Conservation (phyloP, 2,329 filamentous ascomycete species). For the Fusarium buharicum region DNA sequence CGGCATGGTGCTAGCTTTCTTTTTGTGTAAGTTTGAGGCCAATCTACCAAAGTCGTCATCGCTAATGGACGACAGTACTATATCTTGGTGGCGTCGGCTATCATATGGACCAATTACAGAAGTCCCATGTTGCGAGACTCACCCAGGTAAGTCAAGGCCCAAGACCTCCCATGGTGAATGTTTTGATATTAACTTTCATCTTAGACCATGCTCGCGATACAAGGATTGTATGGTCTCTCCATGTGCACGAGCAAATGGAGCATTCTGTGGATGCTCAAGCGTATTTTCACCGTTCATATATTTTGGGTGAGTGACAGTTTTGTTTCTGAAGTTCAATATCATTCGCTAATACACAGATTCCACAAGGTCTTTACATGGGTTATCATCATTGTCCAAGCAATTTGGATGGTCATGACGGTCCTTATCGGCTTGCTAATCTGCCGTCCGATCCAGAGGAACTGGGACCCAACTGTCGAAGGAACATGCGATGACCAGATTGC, state of each 20-base stretch:
- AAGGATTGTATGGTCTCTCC: constrained; percentile 24
- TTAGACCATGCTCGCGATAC: constrained; percentile 28
- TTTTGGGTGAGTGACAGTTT: constrained; percentile 12
- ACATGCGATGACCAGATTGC: constrained; percentile 52
- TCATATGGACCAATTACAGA: constrained; percentile 25
- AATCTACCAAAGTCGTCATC: no score
- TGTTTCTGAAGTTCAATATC: background rate
- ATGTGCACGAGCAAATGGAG: constrained; percentile 35
- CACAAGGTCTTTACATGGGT: constrained; percentile 44
- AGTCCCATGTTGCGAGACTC: constrained; percentile 19
- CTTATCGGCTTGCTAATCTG: constrained; percentile 46
- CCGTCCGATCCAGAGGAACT: constrained; percentile 42
- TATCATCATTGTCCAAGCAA: constrained; percentile 47
- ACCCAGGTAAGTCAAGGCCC: constrained; percentile 16
- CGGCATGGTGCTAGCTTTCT: constrained; percentile 22
- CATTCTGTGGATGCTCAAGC: constrained; percentile 33
- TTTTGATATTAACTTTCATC: background rate
- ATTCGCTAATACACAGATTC: background rate
- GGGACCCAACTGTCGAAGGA: constrained; percentile 45
- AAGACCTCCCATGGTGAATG: background rate
- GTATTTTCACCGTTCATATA: constrained; percentile 18
- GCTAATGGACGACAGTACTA: constrained; percentile 15
- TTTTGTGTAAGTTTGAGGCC: constrained; percentile 7
- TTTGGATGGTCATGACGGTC: constrained; percentile 44
- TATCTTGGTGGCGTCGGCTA: constrained; percentile 26